phyloP scores from a whole-genome alignment of 495 filamentous ascomycete species.

The Tuber magnatum region DNA sequence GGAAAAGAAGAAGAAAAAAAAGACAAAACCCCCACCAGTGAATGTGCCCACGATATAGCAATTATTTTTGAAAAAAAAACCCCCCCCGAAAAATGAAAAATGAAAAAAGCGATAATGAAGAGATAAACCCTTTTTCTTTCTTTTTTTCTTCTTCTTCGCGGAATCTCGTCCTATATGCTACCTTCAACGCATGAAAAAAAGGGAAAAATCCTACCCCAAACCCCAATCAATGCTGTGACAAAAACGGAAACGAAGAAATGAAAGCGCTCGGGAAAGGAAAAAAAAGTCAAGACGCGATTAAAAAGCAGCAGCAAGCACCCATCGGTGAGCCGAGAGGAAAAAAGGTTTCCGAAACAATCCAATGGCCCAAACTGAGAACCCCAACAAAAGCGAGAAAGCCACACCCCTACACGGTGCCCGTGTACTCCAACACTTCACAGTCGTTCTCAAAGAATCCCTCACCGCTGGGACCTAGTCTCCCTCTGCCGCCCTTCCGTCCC shows the following conservation, averaged over 20 bases:
- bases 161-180: not conserved
- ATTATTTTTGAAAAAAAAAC: not conserved
- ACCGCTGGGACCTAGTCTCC: conserved; percentile 42
- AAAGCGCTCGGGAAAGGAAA: not conserved
- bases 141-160: too few relatives aligned
- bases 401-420: conserved; percentile 11
- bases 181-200: not conserved
- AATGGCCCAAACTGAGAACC: not conserved
- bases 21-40: not conserved
- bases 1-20: not conserved
- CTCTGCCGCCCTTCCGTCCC: conserved; percentile 23
- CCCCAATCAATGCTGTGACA: not conserved
- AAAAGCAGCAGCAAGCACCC: not conserved
- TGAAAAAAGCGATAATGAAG: not conserved
- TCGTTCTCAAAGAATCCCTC: conserved; percentile 93
- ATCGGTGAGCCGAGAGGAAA: not conserved
- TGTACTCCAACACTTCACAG: conserved; percentile 77
- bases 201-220: not conserved
- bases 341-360: not conserved
- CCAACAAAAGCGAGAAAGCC: not conserved
- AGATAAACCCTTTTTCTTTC: not conserved
- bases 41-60: not conserved
- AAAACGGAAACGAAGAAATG: not conserved
- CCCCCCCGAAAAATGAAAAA: too few relatives aligned
- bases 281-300: not conserved